Percentiles rank a stretch among this genome's conserved stretches.
phyloP scores from a whole-genome alignment of 225 moss, liverwort and hornwort species.

The Neckera pumila region DNA sequence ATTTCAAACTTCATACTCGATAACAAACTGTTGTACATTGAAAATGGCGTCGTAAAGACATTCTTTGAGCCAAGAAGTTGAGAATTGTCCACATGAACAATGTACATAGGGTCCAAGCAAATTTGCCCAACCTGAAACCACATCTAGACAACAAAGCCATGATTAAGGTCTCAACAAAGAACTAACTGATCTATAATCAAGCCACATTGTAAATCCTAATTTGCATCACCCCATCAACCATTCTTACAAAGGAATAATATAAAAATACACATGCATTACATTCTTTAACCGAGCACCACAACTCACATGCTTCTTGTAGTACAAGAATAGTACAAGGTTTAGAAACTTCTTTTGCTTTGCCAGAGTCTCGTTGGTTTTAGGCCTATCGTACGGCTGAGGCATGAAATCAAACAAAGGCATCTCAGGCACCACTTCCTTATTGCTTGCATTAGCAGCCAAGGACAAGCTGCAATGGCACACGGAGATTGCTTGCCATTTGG shows the following conservation, averaged over 20 bases:
- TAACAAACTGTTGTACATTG: conserved; percentile 44
- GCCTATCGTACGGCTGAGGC: conserved; percentile 66
- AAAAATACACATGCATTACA: neutral
- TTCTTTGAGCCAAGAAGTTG: neutral
- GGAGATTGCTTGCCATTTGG: neutral
- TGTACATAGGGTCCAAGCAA: neutral
- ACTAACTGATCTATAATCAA: neutral
- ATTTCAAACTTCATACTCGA: neutral
- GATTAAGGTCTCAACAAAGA: neutral
- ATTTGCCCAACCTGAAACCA: neutral
- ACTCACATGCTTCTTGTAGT: conserved; percentile 91
- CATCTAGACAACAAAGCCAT: neutral
- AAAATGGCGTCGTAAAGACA: conserved; percentile 5
- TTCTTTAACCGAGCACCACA: neutral
- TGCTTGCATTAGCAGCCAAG: conserved; percentile 15
- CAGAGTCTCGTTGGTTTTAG: conserved; percentile 61
- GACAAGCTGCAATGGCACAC: conserved; percentile 4
- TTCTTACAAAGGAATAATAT: neutral
- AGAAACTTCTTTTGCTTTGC: conserved; percentile 86
- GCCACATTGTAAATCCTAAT: neutral
- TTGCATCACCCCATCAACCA: neutral
- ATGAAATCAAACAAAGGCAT: conserved; percentile 76
- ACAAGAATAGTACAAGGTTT: conserved; percentile 83
- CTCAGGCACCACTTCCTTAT: conserved; percentile 10
- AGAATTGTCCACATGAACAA: conserved; percentile 1